phyloP scores from a whole-genome alignment of 2,329 filamentous ascomycete species.

The Emydomyces testavorans region DNA sequence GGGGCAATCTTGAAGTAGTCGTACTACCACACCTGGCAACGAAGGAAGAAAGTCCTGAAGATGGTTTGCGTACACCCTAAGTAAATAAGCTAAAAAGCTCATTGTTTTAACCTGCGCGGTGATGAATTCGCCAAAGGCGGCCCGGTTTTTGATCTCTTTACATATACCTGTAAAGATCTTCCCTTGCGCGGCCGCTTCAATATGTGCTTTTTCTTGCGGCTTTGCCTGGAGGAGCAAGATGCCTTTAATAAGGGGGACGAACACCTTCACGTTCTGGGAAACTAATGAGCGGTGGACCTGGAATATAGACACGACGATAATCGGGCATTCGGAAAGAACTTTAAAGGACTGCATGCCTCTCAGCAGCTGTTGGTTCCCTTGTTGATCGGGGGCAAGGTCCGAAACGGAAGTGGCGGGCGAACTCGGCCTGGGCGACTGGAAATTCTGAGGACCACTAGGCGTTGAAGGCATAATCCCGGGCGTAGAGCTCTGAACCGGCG shows the following conservation, averaged over 20 bases:
- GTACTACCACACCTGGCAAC: conserved; percentile 79
- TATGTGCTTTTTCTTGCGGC: conserved; percentile 84
- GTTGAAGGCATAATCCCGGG: conserved; percentile 43
- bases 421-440: conserved; percentile 77
- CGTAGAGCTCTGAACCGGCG: conserved; percentile 44
- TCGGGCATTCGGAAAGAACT: conserved; percentile 91
- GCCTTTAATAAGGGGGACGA: conserved; percentile 86
- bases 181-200: conserved; percentile 65
- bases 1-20: conserved; percentile 84
- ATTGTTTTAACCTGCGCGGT: conserved; percentile 98
- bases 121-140: conserved; percentile 93
- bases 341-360: conserved; percentile 99
- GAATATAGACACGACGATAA: conserved; percentile 97
- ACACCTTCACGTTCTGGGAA: conserved; percentile 72
- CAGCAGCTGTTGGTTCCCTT: conserved; percentile 66
- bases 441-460: conserved; percentile 49
- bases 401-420: conserved; percentile 75
- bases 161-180: conserved; percentile 88
- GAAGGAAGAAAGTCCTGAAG: conserved; percentile 76
- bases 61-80: conserved; percentile 77
- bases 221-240: conserved; percentile 81
- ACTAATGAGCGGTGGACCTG: conserved; percentile 79
- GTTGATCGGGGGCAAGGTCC: conserved; percentile 72
- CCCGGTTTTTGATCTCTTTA: conserved; percentile 82
- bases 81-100: conserved; percentile 90